Conservation (phyloP, 2,329 filamentous ascomycete species). For the Sclerotinia subarctica region DNA sequence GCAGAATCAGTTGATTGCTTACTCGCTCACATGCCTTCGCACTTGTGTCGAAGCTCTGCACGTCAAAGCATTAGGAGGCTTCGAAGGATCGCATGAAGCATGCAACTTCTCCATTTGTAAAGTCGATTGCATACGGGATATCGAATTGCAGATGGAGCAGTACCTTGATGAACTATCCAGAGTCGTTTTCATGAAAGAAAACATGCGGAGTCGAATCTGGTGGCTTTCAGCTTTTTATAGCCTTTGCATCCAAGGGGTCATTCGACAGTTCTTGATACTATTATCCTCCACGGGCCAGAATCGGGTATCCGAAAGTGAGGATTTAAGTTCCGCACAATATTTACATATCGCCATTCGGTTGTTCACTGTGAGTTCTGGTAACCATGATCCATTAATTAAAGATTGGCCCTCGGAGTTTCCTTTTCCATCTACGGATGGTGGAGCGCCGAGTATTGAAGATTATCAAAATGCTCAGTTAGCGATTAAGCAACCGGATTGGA, state of each 20-base stretch:
- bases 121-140: slow-evolving; percentile 19
- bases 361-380: slow-evolving; percentile 24
- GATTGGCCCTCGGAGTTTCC: slow-evolving; percentile 11
- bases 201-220: slow-evolving; percentile 23
- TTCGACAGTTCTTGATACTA: slow-evolving; percentile 20
- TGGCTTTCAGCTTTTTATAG: slow-evolving; percentile 28
- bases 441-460: slow-evolving; percentile 8
- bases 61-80: slow-evolving; percentile 2
- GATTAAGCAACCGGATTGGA: slow-evolving; percentile 7
- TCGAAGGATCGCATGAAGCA: slow-evolving; percentile 4
- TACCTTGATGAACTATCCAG: slow-evolving; percentile 25
- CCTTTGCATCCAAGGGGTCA: slow-evolving; percentile 25
- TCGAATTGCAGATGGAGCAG: slow-evolving; percentile 19
- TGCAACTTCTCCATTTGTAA: slow-evolving; percentile 21
- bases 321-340: slow-evolving; percentile 9
- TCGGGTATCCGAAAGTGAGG: background rate
- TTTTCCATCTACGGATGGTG: background rate
- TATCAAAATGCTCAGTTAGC: slow-evolving; percentile 11
- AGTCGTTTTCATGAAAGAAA: slow-evolving; percentile 27
- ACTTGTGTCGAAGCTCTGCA: slow-evolving; percentile 25
- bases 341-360: slow-evolving; percentile 21
- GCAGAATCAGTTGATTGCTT: slow-evolving; percentile 28
- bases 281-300: background rate
- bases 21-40: slow-evolving; percentile 28
- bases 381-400: slow-evolving; percentile 16